Evolutionary conservation across 371 early-diverging fungal species (phyloP), one percentile per base, ranked within the genome.

Genomic region (Mucor piriformis): DNA sequence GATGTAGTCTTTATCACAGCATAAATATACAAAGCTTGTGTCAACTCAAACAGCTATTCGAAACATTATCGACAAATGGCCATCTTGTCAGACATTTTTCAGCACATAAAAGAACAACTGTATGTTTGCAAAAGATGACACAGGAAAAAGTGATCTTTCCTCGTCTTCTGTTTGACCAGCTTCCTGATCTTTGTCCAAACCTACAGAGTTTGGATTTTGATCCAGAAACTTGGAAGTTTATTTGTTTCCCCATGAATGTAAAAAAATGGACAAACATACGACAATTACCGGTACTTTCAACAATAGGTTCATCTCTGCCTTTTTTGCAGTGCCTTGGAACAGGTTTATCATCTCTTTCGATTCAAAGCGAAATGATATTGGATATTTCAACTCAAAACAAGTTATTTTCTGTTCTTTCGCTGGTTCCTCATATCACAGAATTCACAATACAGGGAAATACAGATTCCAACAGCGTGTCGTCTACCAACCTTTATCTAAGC

Each of bases 111-210:
- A 29, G 15, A 21, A 50, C 38, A 6, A 15, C 21, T 5, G n/a
- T 38, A 27, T 25, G 24, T 10, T 43, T 35, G 33, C 33, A 23
- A 49, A 46, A 61, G 20, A 27, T 18, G 23, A 10, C 24, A 1
- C 24, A 52, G n/a, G 51, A 35, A 3, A 33, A 20, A 12, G 6
- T 51, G 11, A 48, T 54, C 4, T 38, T 61, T 15, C 55, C 62
- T 21, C 32, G 21, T 4, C 7, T 29, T 21, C 16, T 57, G 10
- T 38, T 57, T 23, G 57, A 63, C 24, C 46, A 52, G n/a, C 11
- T 63, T 1, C 53, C 58, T 20, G 40, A 21, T 7, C 40, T 63
- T 40, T 63, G 63, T 33, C 63, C 63, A 6, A 34, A 63, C 27
- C 20, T 63, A 2, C 53, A 63, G 18, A 5, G 16, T 8, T 44